A percentile compares a stretch with the other conserved stretches of the same genome.
Evolutionary conservation across 75 land plant species (phyloP).

Genomic region (Chamaecyparis obtusa): DNA sequence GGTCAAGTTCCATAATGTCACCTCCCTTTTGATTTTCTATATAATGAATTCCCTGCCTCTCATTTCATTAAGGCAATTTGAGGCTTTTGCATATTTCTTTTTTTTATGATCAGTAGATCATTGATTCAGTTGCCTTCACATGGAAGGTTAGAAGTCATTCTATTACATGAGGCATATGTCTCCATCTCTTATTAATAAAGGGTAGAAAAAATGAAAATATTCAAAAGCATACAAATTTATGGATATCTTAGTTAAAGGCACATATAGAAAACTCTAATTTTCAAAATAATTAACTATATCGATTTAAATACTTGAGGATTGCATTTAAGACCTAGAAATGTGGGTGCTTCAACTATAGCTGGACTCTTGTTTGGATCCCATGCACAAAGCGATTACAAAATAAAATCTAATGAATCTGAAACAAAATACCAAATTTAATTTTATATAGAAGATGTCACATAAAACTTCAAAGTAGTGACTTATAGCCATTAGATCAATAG

Average conservation of each 20-base stretch:
- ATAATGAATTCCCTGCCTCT: too few relatives aligned
- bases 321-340: slow-evolving; percentile 74
- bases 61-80: too few relatives aligned
- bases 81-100: too few relatives aligned
- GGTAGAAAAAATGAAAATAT: background rate
- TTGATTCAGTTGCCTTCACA: too few relatives aligned
- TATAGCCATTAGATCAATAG: slow-evolving; percentile 76
- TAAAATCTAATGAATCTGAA: background rate
- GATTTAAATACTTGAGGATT: background rate
- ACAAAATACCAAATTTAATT: background rate
- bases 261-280: background rate
- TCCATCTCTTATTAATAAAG: too few relatives aligned
- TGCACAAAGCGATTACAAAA: slow-evolving; percentile 69
- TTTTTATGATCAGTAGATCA: too few relatives aligned
- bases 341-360: slow-evolving; percentile 79
- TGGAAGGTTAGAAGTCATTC: too few relatives aligned
- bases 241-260: background rate
- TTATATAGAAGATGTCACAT: background rate
- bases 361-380: slow-evolving; percentile 96
- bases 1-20: too few relatives aligned
- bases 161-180: too few relatives aligned
- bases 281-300: background rate
- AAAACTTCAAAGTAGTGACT: background rate
- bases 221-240: background rate
- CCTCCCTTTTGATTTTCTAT: too few relatives aligned